A percentile compares a stretch with the other conserved stretches of the same genome.
Evolutionary conservation across 2,329 filamentous ascomycete genomes (phyloP).

Genomic region (Cryphonectria carpinicola): DNA sequence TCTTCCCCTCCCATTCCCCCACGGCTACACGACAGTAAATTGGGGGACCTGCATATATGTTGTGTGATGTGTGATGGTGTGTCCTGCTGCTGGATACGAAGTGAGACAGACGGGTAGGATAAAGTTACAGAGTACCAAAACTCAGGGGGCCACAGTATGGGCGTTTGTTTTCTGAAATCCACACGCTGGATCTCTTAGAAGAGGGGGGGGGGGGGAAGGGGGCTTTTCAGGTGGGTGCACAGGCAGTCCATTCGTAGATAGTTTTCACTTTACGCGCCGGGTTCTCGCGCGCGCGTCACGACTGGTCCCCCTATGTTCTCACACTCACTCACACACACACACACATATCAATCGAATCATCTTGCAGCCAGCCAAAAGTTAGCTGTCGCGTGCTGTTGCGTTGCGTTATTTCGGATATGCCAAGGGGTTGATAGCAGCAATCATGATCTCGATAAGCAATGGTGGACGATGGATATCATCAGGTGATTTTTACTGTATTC

Average conservation of each 20-base stretch:
- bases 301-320: neutral
- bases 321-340: too few relatives aligned
- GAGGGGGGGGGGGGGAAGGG: too few relatives aligned
- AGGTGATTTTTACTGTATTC: neutral
- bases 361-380: neutral
- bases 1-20: neutral
- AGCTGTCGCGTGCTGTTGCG: neutral
- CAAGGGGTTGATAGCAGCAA: neutral
- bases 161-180: neutral
- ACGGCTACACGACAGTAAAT: neutral
- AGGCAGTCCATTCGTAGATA: neutral
- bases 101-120: neutral
- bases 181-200: neutral
- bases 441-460: neutral
- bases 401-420: neutral
- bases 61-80: constrained; percentile 8
- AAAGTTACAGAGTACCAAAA: neutral
- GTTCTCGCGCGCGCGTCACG: neutral
- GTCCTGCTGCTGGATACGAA: constrained; percentile 16
- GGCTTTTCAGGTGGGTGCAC: too few relatives aligned
- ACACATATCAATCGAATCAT: neutral
- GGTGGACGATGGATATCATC: neutral
- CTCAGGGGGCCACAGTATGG: neutral
- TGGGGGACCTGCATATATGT: constrained; percentile 11
- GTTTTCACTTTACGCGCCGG: neutral